These are phyloP conservation scores for Boletus rex-veris DNA, from an alignment of 768 basidiomycete species.

Conservation along the genomic window DNA sequence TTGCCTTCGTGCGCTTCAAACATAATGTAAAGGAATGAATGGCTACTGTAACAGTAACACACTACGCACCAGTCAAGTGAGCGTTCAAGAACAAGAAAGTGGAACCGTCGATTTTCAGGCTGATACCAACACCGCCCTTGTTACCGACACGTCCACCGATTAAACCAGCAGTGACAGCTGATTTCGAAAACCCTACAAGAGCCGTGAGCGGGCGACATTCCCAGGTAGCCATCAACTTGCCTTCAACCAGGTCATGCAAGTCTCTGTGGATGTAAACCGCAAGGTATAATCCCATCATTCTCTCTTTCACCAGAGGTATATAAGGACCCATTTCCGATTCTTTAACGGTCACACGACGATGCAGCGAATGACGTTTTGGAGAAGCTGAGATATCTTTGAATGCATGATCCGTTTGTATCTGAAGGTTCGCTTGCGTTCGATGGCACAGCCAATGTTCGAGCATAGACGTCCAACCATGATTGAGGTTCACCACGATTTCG, in stretches of 20 bases:
- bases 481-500: constrained; percentile 28
- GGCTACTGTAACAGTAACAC: background rate
- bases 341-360: constrained; percentile 40
- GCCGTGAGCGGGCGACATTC: background rate
- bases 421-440: constrained; percentile 26
- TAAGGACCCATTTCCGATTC: constrained; percentile 68
- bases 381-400: constrained; percentile 37
- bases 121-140: constrained; percentile 91
- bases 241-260: constrained; percentile 58
- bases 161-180: constrained; percentile 82
- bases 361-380: constrained; percentile 43
- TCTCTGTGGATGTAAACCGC: constrained; percentile 75
- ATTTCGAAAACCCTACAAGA: constrained; percentile 63
- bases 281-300: constrained; percentile 87
- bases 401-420: constrained; percentile 10
- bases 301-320: constrained; percentile 79
- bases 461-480: constrained; percentile 68
- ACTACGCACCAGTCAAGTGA: constrained; percentile 71
- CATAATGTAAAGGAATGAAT: background rate
- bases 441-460: constrained; percentile 72
- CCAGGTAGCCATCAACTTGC: constrained; percentile 30
- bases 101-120: constrained; percentile 75
- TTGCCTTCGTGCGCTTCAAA: constrained; percentile 70
- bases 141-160: constrained; percentile 92
- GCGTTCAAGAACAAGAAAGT: constrained; percentile 88